Conservation (phyloP, 2,329 filamentous ascomycete species). For the Xylaria arbuscula region DNA sequence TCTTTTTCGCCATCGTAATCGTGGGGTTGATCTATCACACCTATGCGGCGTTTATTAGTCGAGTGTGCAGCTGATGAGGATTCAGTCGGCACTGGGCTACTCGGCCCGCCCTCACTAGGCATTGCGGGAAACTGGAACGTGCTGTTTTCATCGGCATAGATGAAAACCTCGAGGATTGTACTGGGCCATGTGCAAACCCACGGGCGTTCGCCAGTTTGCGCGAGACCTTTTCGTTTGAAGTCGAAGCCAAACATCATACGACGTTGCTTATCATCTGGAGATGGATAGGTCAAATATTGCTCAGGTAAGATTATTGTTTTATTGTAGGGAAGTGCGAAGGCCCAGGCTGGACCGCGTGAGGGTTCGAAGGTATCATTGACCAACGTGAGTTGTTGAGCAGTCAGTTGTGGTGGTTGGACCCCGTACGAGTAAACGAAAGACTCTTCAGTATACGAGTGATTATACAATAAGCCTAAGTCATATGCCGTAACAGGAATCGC, state of each 20-base stretch:
- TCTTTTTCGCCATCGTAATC: conserved; percentile 1
- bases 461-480: conserved; percentile 54
- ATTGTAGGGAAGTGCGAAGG: conserved; percentile 62
- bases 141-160: conserved; percentile 65
- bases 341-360: conserved; percentile 65
- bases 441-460: conserved; percentile 51
- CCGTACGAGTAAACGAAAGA: conserved; percentile 61
- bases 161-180: conserved; percentile 66
- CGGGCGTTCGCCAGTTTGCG: conserved; percentile 61
- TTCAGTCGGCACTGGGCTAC: conserved; percentile 2
- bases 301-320: conserved; percentile 67
- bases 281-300: conserved; percentile 47
- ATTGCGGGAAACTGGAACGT: conserved; percentile 49
- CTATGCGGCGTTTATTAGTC: conserved; percentile 1
- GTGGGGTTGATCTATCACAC: background rate
- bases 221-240: conserved; percentile 55
- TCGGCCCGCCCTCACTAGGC: conserved; percentile 7
- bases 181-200: conserved; percentile 71
- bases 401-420: conserved; percentile 62
- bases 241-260: conserved; percentile 45
- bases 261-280: conserved; percentile 41
- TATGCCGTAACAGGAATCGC: conserved; percentile 54
- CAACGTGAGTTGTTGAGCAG: conserved; percentile 56
- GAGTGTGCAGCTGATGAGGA: conserved; percentile 14
- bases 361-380: conserved; percentile 64